A percentile compares a stretch with the other conserved stretches of the same genome.
phyloP scores from a whole-genome alignment of 352 stramenopile genomes.

The Pythium sp. region DNA sequence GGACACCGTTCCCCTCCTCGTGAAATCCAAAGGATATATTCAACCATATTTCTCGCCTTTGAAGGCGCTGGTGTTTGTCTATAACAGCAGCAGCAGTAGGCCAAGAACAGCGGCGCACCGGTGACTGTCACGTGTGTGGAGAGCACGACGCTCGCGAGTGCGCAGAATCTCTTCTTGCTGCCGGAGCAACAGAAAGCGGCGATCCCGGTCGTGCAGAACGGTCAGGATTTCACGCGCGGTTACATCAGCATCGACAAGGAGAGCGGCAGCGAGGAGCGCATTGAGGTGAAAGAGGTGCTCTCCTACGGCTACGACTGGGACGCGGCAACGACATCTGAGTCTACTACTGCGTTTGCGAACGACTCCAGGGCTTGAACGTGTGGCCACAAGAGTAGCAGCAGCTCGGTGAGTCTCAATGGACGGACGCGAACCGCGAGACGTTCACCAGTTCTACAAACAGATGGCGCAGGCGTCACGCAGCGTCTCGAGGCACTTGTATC shows the following conservation, averaged over 20 bases:
- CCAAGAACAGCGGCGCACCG: too few species aligned
- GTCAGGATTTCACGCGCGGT: slow-evolving; percentile 70
- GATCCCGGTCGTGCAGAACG: slow-evolving; percentile 62
- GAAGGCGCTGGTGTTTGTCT: too few species aligned
- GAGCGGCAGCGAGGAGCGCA: slow-evolving; percentile 69
- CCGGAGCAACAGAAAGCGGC: slow-evolving; percentile 43
- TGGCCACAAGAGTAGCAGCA: slow-evolving; percentile 39
- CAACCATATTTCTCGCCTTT: too few species aligned
- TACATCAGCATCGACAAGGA: slow-evolving; percentile 80
- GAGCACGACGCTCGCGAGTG: slow-evolving; percentile 48
- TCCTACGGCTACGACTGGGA: slow-evolving; percentile 83
- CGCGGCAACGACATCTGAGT: neutral
- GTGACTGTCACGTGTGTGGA: too few species aligned
- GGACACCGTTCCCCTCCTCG: too few species aligned
- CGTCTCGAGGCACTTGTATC: too few species aligned
- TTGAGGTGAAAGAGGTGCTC: slow-evolving; percentile 83
- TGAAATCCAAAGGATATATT: too few species aligned
- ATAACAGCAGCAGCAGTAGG: too few species aligned
- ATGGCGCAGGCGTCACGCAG: too few species aligned
- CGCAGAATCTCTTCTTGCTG: slow-evolving; percentile 56
- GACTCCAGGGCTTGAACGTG: slow-evolving; percentile 68
- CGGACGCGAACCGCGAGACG: too few species aligned
- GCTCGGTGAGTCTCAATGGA: slow-evolving; percentile 9
- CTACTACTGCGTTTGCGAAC: slow-evolving; percentile 33
- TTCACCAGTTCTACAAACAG: too few species aligned